Percentiles rank a stretch among this genome's conserved stretches.
phyloP scores from a whole-genome alignment of 345 rosid species.

The Syzygium oleosum region DNA sequence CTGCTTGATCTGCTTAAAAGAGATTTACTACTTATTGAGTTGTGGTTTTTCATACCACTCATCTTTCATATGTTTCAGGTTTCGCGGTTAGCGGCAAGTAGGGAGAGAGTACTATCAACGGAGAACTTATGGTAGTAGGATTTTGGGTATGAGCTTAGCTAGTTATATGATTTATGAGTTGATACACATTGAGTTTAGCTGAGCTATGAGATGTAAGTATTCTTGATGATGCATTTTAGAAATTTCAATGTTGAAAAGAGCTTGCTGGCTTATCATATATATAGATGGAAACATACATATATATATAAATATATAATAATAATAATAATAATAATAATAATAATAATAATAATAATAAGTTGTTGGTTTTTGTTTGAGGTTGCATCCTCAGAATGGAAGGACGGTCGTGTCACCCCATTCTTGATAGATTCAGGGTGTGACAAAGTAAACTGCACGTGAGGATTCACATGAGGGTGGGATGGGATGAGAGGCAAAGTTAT shows the following conservation, averaged over 20 bases:
- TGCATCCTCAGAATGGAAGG: neutral
- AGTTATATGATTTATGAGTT: neutral
- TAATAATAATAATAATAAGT: too few relatives aligned
- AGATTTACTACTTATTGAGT: too few relatives aligned
- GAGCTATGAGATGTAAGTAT: neutral
- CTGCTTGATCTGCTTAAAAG: too few relatives aligned
- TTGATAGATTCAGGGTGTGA: neutral
- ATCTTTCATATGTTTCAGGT: too few relatives aligned
- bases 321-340: too few relatives aligned
- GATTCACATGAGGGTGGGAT: neutral
- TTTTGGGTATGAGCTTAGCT: neutral
- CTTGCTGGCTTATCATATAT: neutral
- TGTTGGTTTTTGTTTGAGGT: fast-evolving
- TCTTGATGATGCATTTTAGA: neutral
- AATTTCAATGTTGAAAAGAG: neutral
- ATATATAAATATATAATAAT: too few relatives aligned
- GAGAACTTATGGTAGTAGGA: neutral
- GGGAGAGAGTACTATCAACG: too few relatives aligned
- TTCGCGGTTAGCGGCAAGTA: too few relatives aligned
- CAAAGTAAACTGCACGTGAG: too few relatives aligned
- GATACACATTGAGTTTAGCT: neutral
- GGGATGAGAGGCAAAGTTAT: neutral
- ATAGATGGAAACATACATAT: too few relatives aligned
- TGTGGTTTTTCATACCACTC: too few relatives aligned
- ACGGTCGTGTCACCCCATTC: neutral